Evolutionary conservation across 108 stramenopile species (phyloP).

Genomic region (Nitzschia putrida): DNA sequence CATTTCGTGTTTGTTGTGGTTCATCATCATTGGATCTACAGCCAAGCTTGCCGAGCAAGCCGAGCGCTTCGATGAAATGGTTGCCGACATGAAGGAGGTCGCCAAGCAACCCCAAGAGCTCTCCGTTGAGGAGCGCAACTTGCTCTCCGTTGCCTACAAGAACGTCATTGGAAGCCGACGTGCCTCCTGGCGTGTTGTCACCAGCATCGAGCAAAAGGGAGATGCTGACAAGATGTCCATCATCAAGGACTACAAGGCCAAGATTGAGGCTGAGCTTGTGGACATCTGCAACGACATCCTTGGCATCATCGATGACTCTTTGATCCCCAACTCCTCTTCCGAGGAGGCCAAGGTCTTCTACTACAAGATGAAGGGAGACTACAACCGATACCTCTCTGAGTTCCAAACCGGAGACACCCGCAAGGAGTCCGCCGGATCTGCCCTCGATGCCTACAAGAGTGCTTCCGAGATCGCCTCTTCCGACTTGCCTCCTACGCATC

Average conservation of each 20-base stretch:
- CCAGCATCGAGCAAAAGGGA: constrained; percentile 99
- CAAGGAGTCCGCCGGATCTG: constrained; percentile 89
- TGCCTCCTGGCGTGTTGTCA: constrained; percentile 99
- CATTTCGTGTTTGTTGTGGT: too few species aligned
- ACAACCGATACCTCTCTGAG: constrained; percentile 98
- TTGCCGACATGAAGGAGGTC: constrained; percentile 97
- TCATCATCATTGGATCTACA: background rate
- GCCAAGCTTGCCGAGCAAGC: constrained; percentile 99
- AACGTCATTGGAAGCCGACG: constrained; percentile 99
- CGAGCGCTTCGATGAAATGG: constrained; percentile 97
- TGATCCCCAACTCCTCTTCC: constrained; percentile 97
- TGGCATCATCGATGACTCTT: constrained; percentile 94
- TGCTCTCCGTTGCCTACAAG: constrained; percentile 96
- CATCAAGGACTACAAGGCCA: constrained; percentile 97
- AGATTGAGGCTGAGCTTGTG: constrained; percentile 92
- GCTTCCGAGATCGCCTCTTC: constrained; percentile 94
- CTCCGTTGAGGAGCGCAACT: constrained; percentile 99
- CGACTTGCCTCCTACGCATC: constrained; percentile 98
- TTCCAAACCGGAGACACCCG: constrained; percentile 89
- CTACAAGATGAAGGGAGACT: constrained; percentile 99
- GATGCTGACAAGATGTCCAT: constrained; percentile 91
- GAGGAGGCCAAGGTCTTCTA: constrained; percentile 99
- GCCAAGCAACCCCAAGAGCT: constrained; percentile 97
- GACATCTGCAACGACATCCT: constrained; percentile 99
- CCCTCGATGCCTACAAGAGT: constrained; percentile 96